phyloP scores from a whole-genome alignment of 2,329 filamentous ascomycete genomes.

The Colletotrichum higginsianum region DNA sequence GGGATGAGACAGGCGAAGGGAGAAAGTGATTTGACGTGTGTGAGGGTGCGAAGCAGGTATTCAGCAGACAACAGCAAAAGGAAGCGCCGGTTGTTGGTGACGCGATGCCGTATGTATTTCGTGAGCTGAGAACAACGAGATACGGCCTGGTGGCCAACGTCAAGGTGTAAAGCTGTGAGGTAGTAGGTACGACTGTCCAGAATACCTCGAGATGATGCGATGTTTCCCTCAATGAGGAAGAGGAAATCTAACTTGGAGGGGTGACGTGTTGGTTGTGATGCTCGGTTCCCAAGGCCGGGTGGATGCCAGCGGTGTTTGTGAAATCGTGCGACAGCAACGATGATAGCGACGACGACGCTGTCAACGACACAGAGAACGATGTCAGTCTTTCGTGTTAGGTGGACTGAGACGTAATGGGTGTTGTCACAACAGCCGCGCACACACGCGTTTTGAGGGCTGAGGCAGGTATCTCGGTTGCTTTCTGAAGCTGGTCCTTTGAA shows the following conservation, averaged over 20 bases:
- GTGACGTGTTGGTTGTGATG: neutral
- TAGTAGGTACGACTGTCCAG: neutral
- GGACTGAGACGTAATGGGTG: neutral
- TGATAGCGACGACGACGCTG: neutral
- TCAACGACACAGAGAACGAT: neutral
- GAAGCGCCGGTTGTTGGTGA: conserved; percentile 4
- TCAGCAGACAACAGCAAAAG: neutral
- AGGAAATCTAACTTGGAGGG: neutral
- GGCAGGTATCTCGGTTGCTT: neutral
- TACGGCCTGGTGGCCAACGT: conserved; percentile 1
- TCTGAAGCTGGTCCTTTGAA: neutral
- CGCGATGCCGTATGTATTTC: conserved; percentile 7
- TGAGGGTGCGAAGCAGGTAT: neutral
- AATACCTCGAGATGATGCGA: neutral
- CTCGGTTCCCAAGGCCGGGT: neutral
- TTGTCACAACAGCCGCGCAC: conserved; percentile 1
- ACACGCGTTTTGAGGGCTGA: neutral
- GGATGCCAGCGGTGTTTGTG: neutral
- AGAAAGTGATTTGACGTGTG: neutral
- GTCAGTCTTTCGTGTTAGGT: neutral
- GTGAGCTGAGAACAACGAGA: neutral
- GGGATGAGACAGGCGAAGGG: too few species aligned
- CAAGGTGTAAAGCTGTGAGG: neutral
- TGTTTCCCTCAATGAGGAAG: neutral
- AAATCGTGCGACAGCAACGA: neutral